A percentile compares a stretch with the other conserved stretches of the same genome.
These are phyloP conservation scores for Blepharisma stoltei DNA, from an alignment of 73 alveolate species.

Conservation along the genomic window DNA sequence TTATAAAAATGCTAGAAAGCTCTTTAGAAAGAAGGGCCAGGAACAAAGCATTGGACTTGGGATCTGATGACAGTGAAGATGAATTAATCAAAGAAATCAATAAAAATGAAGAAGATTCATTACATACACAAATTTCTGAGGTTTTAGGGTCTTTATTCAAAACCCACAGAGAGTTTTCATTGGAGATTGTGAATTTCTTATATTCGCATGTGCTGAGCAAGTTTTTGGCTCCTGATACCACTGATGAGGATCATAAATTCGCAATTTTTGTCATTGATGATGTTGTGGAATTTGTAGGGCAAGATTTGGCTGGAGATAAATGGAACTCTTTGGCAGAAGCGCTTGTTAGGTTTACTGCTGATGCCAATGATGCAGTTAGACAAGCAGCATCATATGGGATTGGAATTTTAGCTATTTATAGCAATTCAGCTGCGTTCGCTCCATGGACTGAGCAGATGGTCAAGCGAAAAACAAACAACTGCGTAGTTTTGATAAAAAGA, in stretches of 20 bases:
- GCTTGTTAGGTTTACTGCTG: slow-evolving; percentile 59
- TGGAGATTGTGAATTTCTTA: slow-evolving; percentile 35
- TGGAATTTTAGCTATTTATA: slow-evolving; percentile 73
- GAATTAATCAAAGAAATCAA: slow-evolving; percentile 57
- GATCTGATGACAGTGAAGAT: slow-evolving; percentile 69
- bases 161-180: slow-evolving; percentile 64
- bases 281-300: slow-evolving; percentile 93
- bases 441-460: slow-evolving; percentile 43
- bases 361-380: slow-evolving; percentile 73
- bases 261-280: slow-evolving; percentile 93
- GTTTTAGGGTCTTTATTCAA: slow-evolving; percentile 76
- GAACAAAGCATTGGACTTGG: slow-evolving; percentile 60
- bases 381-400: slow-evolving; percentile 97
- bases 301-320: slow-evolving; percentile 60
- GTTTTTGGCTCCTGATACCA: slow-evolving; percentile 43
- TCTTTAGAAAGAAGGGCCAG: slow-evolving; percentile 70
- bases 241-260: slow-evolving; percentile 71
- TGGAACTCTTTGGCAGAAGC: slow-evolving; percentile 67
- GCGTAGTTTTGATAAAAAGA: too few species aligned
- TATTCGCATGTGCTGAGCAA: slow-evolving; percentile 48
- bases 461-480: too few species aligned
- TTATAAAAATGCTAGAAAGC: slow-evolving; percentile 46
- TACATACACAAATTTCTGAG: slow-evolving; percentile 74
- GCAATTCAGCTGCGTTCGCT: slow-evolving; percentile 45
- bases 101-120: slow-evolving; percentile 76